These are phyloP conservation scores for Capronia epimyces DNA, from an alignment of 2,329 filamentous ascomycete genomes.

Conservation along the genomic window DNA sequence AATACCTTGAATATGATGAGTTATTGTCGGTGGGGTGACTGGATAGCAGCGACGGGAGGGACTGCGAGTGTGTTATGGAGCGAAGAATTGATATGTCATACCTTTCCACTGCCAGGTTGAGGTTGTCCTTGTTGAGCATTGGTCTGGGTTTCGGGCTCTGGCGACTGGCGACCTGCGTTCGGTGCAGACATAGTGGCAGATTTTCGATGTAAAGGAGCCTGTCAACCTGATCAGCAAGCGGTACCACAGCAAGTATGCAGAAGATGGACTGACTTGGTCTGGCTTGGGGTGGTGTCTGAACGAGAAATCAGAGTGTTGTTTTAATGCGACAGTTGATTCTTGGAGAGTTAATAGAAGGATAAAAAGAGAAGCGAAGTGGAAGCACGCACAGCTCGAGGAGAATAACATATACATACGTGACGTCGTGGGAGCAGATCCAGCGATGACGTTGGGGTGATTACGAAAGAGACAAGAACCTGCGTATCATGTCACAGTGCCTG, in stretches of 20 bases:
- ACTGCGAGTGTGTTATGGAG: too few relatives aligned
- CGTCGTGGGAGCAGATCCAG: not conserved
- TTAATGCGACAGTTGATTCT: too few relatives aligned
- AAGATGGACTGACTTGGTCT: not conserved
- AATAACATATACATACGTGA: not conserved
- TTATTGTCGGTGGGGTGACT: too few relatives aligned
- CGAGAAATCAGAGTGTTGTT: too few relatives aligned
- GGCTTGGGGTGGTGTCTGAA: too few relatives aligned
- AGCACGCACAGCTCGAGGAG: not conserved
- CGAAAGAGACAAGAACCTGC: not conserved
- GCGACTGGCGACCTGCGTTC: conserved; percentile 68
- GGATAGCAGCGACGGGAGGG: too few relatives aligned
- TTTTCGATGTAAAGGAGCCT: not conserved
- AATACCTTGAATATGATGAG: not conserved
- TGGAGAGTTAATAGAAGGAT: not conserved
- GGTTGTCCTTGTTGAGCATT: conserved; percentile 59
- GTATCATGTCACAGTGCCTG: not conserved
- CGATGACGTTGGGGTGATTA: conserved; percentile 18
- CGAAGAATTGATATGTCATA: not conserved
- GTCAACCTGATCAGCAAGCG: not conserved
- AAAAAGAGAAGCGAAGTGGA: not conserved
- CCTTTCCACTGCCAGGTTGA: conserved; percentile 41
- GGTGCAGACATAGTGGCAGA: conserved; percentile 57
- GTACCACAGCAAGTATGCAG: not conserved
- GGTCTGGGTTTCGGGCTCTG: conserved; percentile 62